Conservation (phyloP, 2,329 filamentous ascomycete species). For the Botrytis hyacinthi region DNA sequence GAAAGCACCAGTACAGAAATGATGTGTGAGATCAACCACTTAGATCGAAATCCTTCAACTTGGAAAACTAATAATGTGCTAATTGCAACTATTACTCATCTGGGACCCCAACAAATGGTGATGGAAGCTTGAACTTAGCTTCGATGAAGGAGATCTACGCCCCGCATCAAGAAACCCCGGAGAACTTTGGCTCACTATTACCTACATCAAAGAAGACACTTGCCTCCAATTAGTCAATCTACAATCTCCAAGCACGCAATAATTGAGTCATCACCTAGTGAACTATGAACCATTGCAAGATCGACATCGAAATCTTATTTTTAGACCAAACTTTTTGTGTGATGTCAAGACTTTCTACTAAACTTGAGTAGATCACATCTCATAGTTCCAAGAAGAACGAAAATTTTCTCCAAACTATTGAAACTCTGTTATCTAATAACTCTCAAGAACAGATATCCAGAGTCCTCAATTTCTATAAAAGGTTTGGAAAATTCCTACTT, state of each 20-base stretch:
- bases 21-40: not conserved
- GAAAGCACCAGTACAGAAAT: not conserved
- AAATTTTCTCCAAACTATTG: not conserved
- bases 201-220: not conserved
- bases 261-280: not conserved
- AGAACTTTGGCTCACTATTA: not conserved
- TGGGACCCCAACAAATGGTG: not conserved
- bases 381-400: not conserved
- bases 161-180: not conserved
- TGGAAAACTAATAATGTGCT: not conserved
- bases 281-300: not conserved
- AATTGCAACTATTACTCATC: not conserved
- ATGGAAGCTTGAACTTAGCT: not conserved
- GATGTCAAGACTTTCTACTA: not conserved
- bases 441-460: not conserved
- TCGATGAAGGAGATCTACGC: not conserved
- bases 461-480: not conserved
- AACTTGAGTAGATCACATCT: not conserved
- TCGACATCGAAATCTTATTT: not conserved
- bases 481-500: not conserved
- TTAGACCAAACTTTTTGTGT: not conserved
- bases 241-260: not conserved
- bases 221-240: no score
- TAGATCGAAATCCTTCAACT: not conserved
- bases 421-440: not conserved